A percentile compares a stretch with the other conserved stretches of the same genome.
These are phyloP conservation scores for Aspergillus sp. DNA, from an alignment of 2,329 filamentous ascomycete genomes.

Conservation along the genomic window DNA sequence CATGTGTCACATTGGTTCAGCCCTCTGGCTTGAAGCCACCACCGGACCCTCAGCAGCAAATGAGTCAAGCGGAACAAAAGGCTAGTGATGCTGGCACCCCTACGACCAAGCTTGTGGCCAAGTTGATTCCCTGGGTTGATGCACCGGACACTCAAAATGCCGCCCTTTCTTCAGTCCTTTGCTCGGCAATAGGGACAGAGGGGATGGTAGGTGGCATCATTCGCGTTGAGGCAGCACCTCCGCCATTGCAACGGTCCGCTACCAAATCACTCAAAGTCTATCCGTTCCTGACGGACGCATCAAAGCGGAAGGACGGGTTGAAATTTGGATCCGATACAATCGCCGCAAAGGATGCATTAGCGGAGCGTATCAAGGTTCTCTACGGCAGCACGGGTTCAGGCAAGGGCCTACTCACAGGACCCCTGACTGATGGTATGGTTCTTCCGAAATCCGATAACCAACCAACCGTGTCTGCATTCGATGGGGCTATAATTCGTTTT, in stretches of 20 bases:
- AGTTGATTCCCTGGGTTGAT: conserved; percentile 76
- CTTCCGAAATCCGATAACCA: conserved; percentile 62
- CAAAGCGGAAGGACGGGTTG: conserved; percentile 64
- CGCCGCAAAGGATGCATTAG: conserved; percentile 72
- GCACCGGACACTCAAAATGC: conserved; percentile 78
- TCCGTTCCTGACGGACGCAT: conserved; percentile 66
- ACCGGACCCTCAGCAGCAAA: conserved; percentile 66
- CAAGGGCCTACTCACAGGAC: conserved; percentile 71
- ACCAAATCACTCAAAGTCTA: conserved; percentile 73
- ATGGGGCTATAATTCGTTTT: conserved; percentile 80
- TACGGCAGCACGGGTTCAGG: conserved; percentile 62
- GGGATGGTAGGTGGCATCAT: conserved; percentile 82
- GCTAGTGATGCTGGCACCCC: conserved; percentile 56
- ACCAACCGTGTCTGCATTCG: conserved; percentile 64
- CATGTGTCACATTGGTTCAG: conserved; percentile 79
- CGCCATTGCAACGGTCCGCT: conserved; percentile 65
- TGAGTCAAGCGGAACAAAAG: conserved; percentile 65
- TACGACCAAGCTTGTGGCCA: conserved; percentile 71
- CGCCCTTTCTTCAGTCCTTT: conserved; percentile 76
- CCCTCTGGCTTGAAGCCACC: conserved; percentile 74
- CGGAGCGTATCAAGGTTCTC: conserved; percentile 68
- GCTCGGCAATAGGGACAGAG: conserved; percentile 67
- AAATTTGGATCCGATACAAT: conserved; percentile 88
- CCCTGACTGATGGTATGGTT: conserved; percentile 84
- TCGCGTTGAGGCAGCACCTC: conserved; percentile 78